phyloP scores from a whole-genome alignment of 495 filamentous ascomycete genomes.

The Daldinia caldariorum region DNA sequence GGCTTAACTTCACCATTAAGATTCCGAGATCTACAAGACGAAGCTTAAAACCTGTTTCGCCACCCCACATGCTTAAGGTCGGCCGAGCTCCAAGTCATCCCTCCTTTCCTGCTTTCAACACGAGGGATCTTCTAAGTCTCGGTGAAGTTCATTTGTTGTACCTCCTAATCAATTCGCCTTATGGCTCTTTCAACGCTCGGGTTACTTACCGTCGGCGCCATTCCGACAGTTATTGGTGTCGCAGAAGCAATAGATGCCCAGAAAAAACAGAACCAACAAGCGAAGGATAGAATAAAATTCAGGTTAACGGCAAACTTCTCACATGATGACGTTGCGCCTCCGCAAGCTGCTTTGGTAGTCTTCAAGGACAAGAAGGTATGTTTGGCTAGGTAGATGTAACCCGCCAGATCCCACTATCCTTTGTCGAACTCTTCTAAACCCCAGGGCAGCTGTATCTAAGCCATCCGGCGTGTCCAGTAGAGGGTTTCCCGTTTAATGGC shows the following conservation, averaged over 20 bases:
- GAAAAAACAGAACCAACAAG: slow-evolving; percentile 59
- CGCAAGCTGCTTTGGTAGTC: slow-evolving; percentile 51
- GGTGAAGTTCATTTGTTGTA: slow-evolving; percentile 23
- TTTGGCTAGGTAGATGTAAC: not conserved
- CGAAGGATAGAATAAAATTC: slow-evolving; percentile 63
- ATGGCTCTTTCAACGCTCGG: slow-evolving; percentile 54
- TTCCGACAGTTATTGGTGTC: slow-evolving; percentile 62
- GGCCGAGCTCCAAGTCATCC: slow-evolving; percentile 19
- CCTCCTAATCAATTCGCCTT: slow-evolving; percentile 18
- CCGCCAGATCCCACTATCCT: not conserved
- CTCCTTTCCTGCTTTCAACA: slow-evolving; percentile 15
- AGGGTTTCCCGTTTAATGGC: slow-evolving; percentile 66
- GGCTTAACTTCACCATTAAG: slow-evolving; percentile 28
- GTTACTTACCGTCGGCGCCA: slow-evolving; percentile 56
- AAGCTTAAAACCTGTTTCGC: slow-evolving; percentile 41
- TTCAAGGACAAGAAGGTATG: slow-evolving; percentile 59
- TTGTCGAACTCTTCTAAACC: slow-evolving; percentile 22
- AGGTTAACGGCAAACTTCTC: slow-evolving; percentile 57
- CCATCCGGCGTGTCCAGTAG: slow-evolving; percentile 54
- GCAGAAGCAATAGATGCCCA: slow-evolving; percentile 62
- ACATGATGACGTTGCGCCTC: slow-evolving; percentile 50
- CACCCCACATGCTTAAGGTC: slow-evolving; percentile 12
- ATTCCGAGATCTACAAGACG: slow-evolving; percentile 19
- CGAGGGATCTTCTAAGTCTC: slow-evolving; percentile 30
- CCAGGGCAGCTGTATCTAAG: slow-evolving; percentile 56